Base-by-base conservation (phyloP, 768 basidiomycete genomes). In the Cyathus striatus region DNA sequence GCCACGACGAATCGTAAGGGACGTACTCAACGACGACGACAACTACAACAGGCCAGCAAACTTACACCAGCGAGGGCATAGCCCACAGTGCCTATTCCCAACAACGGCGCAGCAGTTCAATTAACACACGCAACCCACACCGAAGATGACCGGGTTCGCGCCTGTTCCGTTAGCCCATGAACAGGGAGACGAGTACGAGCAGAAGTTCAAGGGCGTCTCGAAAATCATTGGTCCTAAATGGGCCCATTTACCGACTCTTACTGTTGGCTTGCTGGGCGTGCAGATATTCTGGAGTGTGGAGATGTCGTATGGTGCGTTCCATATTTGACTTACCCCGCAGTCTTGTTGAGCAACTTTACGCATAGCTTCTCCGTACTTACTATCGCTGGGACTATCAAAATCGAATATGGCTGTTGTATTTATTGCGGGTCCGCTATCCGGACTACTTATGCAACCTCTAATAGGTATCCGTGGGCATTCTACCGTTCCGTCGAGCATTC, bases 231-330 rank as follows among this genome's bases (percentile, higher is more conserved):
- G 89, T 0, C 90, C 90, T 1, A 49, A 55, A 47, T 89, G 82
- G 81, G 57, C 75, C 0, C 79, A 76, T 37, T 61, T 87, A 21
- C 85, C 87, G 1, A 69, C 74, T 2, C 61, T 95, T 27, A 94
- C 91, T 0, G 54, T 92, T 5, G 86, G 89, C 1, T 64, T 94
- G 40, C 62, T 91, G 2, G 93, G 93, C 5, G 81, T 94, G 1
- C 88, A 90, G 59, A 79, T 91, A 47, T 78, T 95, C 37, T 96
- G 94, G 94, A 86, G 86, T 1, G 84, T 95, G 10, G 93, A 96
- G 56, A 93, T 96, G 90, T 85, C 89, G 0, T 93, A 95, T 48
- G 90, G 88, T 70, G 24, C 26, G 66, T 53, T 16, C 0, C 6
- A 26, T 12, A 65, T 42, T 25, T 53, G 39, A 9, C 9, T 7